phyloP scores from a whole-genome alignment of 2,329 filamentous ascomycete genomes.

The Ophiosphaerella herpotricha region DNA sequence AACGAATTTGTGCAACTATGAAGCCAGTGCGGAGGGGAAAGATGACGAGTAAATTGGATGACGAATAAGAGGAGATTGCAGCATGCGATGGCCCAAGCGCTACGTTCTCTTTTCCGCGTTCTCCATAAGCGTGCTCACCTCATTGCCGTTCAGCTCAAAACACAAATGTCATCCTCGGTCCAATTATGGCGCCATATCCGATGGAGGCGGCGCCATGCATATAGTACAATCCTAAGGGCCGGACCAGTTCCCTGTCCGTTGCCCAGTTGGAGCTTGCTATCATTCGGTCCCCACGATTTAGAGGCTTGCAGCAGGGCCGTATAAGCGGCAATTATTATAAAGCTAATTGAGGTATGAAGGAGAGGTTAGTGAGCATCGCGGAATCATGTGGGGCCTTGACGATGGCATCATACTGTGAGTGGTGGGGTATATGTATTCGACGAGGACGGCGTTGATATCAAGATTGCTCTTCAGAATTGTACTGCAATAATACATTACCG shows the following conservation, averaged over 20 bases:
- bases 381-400: neutral
- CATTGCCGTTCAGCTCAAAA: neutral
- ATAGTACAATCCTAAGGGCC: neutral
- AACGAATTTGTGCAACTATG: too few species aligned
- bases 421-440: conserved; percentile 6
- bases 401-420: neutral
- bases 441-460: neutral
- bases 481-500: neutral
- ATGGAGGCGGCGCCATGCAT: neutral
- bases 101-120: neutral
- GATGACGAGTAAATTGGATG: neutral
- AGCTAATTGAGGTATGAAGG: neutral
- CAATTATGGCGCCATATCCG: neutral
- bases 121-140: neutral
- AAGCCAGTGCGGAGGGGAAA: too few species aligned
- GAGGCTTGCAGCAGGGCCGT: neutral
- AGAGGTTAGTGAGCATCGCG: neutral
- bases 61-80: neutral
- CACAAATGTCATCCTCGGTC: neutral
- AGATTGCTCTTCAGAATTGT: neutral
- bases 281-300: too few species aligned
- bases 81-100: neutral
- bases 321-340: neutral
- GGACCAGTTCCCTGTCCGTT: too few species aligned
- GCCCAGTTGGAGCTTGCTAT: too few species aligned